Conservation (phyloP, 257 asterid species). For the Solanum pimpinellifolium region DNA sequence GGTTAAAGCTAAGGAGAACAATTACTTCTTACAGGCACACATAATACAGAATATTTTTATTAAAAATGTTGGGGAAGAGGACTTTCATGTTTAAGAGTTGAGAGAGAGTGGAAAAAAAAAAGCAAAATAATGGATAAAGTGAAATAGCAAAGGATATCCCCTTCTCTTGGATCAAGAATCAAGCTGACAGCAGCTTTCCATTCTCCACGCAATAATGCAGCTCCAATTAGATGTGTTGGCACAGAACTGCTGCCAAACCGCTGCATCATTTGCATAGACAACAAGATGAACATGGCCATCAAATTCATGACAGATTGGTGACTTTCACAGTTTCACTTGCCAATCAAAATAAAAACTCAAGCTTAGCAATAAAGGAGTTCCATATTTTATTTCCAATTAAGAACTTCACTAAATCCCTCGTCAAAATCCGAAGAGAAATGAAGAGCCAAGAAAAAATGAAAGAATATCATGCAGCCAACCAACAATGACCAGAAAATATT, state of each 20-base stretch:
- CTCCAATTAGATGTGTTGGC: constrained; percentile 87
- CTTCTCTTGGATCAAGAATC: constrained; percentile 96
- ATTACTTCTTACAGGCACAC: background rate
- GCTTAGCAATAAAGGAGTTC: background rate
- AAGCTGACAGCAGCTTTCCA: constrained; percentile 75
- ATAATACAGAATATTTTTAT: background rate
- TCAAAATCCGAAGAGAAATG: background rate
- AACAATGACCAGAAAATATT: background rate
- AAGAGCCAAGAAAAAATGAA: background rate
- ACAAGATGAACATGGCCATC: background rate
- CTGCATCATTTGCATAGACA: constrained; percentile 29
- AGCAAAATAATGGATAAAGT: background rate
- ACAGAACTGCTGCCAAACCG: constrained; percentile 95
- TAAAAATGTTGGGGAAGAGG: background rate
- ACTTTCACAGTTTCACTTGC: background rate
- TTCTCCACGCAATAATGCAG: constrained; percentile 82
- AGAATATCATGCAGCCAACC: background rate
- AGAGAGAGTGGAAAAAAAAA: background rate
- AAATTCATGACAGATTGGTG: background rate
- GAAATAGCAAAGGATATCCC: constrained; percentile 74
- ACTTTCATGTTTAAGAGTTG: constrained; percentile 4
- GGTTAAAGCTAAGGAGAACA: constrained; percentile 39
- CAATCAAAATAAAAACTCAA: background rate
- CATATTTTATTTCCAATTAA: background rate
- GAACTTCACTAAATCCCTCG: background rate